Evolutionary conservation across 2,329 filamentous ascomycete species (phyloP).

Genomic region (Phaeosphaeriaceae sp.): DNA sequence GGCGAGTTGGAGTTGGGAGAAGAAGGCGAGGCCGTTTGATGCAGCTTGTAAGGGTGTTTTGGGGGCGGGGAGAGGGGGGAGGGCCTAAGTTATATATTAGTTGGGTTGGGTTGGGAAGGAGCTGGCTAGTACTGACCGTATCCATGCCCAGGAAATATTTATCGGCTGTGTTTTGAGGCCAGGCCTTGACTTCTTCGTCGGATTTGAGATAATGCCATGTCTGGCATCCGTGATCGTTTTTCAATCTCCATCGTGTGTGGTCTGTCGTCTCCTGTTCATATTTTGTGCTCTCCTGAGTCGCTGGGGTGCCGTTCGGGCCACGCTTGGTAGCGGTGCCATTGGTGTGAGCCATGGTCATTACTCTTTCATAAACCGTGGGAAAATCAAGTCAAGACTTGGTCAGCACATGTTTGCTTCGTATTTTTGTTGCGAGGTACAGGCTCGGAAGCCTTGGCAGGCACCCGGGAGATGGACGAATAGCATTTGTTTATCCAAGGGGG

Average conservation of each 20-base stretch:
- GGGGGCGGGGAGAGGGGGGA: constrained; percentile 73
- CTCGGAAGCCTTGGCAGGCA: constrained; percentile 19
- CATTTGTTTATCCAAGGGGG: no score
- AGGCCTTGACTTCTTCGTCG: constrained; percentile 72
- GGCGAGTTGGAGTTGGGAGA: constrained; percentile 84
- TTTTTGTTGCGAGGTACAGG: background rate
- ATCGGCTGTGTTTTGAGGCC: constrained; percentile 89
- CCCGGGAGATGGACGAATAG: constrained; percentile 1
- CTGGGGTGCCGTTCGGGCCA: constrained; percentile 18
- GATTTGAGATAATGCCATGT: constrained; percentile 90
- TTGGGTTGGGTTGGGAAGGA: background rate
- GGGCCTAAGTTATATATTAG: constrained; percentile 60
- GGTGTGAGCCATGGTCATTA: constrained; percentile 24
- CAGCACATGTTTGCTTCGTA: constrained; percentile 3
- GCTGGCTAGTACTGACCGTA: constrained; percentile 60
- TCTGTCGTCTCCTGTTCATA: constrained; percentile 67
- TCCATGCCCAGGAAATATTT: constrained; percentile 85
- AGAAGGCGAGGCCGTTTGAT: constrained; percentile 84
- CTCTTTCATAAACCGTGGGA: constrained; percentile 3
- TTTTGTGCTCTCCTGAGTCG: constrained; percentile 13
- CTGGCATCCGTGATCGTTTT: constrained; percentile 81
- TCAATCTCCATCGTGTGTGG: constrained; percentile 80
- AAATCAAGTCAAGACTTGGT: background rate
- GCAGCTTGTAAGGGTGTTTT: constrained; percentile 78
- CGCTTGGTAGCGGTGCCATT: constrained; percentile 27